Percentiles rank a stretch among this genome's conserved stretches.
Conservation (phyloP, 441 rosid species). For the Aleurites moluccanus region DNA sequence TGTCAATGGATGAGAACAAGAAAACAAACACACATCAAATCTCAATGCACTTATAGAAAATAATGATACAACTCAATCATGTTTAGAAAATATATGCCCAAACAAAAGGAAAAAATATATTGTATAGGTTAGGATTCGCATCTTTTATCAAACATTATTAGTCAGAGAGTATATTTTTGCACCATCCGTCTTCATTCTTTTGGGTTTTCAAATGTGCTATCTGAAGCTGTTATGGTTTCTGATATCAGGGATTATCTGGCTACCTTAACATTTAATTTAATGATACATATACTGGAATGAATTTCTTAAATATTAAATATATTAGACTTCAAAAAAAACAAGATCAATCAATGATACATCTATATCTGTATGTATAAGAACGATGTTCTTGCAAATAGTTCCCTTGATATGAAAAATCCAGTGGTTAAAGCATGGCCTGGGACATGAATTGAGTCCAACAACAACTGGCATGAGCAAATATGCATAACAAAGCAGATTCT, state of each 20-base stretch:
- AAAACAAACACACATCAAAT: slow-evolving; percentile 16
- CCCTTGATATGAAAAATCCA: neutral
- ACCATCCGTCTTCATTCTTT: neutral
- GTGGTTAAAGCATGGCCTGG: neutral
- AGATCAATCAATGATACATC: neutral
- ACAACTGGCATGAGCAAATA: neutral
- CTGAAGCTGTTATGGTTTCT: neutral
- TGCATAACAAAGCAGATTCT: neutral
- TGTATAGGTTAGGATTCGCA: neutral
- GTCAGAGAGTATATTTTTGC: neutral
- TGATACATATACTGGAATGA: neutral
- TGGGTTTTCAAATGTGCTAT: neutral
- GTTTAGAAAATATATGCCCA: neutral
- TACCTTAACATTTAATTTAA: neutral
- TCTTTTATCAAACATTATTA: neutral
- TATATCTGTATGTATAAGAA: neutral
- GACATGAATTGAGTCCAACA: neutral
- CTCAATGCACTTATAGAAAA: neutral
- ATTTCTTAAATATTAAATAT: neutral
- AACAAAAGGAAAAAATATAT: neutral
- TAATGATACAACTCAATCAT: neutral
- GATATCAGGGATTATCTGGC: neutral
- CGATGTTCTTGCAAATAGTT: neutral
- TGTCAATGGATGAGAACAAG: slow-evolving; percentile 1
- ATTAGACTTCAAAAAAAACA: neutral